Conservation (phyloP, 2,329 filamentous ascomycete genomes). For the Monilinia fructigena region DNA sequence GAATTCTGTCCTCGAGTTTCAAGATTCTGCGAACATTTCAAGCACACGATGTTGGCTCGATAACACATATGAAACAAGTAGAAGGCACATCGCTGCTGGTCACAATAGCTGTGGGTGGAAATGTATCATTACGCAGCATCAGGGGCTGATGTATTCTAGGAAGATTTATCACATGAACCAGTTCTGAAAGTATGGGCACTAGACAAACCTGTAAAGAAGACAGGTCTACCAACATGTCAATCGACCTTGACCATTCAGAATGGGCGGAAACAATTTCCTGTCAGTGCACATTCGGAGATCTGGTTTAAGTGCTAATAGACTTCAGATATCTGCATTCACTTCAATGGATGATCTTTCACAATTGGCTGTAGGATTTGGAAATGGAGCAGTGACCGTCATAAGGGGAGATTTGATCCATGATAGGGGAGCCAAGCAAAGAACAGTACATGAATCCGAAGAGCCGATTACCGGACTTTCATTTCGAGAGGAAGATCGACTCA, state of each 20-base stretch:
- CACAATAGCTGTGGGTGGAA: constrained; percentile 62
- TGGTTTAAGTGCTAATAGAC: not conserved
- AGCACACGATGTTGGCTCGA: constrained; percentile 74
- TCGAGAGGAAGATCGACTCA: constrained; percentile 56
- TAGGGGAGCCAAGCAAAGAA: constrained; percentile 87
- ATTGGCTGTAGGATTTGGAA: constrained; percentile 91
- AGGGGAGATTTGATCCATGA: constrained; percentile 94
- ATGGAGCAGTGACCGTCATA: constrained; percentile 90
- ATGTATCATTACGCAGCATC: not conserved
- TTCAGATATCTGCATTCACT: constrained; percentile 79
- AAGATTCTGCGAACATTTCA: constrained; percentile 84
- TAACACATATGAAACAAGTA: constrained; percentile 90
- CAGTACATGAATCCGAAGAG: constrained; percentile 95
- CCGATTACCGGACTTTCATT: constrained; percentile 91
- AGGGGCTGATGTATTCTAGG: constrained; percentile 49
- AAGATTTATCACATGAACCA: constrained; percentile 85
- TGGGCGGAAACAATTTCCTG: constrained; percentile 88
- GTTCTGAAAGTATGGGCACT: constrained; percentile 96
- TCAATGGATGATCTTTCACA: constrained; percentile 86
- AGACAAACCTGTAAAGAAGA: constrained; percentile 92
- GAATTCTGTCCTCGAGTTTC: constrained; percentile 83
- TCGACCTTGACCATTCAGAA: constrained; percentile 86
- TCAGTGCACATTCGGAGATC: constrained; percentile 43
- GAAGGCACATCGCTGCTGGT: constrained; percentile 83
- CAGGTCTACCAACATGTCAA: constrained; percentile 80